Percentiles rank a stretch among this genome's conserved stretches.
Conservation (phyloP, 768 basidiomycete genomes). For the Paxillus involutus region DNA sequence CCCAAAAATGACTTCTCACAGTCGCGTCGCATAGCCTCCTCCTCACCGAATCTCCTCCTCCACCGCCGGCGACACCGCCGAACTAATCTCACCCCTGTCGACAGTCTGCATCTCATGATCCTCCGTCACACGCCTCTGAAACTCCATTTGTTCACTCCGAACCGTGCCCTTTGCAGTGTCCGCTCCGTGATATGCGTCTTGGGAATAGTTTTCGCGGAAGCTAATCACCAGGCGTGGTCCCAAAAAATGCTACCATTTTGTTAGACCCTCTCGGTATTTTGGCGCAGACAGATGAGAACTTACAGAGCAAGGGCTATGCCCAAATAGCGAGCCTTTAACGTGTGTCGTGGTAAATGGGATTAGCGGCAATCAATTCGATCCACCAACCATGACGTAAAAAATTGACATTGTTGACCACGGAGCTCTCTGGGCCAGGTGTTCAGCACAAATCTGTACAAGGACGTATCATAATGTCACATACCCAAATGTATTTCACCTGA, state of each 20-base stretch:
- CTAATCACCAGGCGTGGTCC: constrained; percentile 20
- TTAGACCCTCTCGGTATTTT: not conserved
- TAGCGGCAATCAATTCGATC: not conserved
- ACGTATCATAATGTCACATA: not conserved
- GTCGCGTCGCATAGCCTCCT: too few relatives aligned
- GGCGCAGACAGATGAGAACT: not conserved
- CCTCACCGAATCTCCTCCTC: not conserved
- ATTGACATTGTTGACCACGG: constrained; percentile 14
- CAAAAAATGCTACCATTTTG: constrained; percentile 5
- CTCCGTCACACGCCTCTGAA: constrained; percentile 5
- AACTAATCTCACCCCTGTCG: not conserved
- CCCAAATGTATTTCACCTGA: constrained; percentile 21
- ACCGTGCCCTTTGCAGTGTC: not conserved
- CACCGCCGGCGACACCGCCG: not conserved
- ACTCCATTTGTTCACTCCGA: constrained; percentile 11
- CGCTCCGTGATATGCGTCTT: not conserved
- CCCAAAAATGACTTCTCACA: too few relatives aligned
- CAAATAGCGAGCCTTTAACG: constrained; percentile 15
- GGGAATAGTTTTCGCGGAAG: constrained; percentile 16
- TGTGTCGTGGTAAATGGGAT: not conserved
- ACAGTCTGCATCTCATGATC: constrained; percentile 2
- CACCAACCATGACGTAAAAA: constrained; percentile 15
- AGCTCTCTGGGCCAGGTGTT: not conserved
- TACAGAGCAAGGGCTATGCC: constrained; percentile 18
- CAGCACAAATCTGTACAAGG: not conserved